Evolutionary conservation across 306 rosid species (phyloP), one percentile per base, ranked within the genome.

Genomic region (Begonia loranthoides): DNA sequence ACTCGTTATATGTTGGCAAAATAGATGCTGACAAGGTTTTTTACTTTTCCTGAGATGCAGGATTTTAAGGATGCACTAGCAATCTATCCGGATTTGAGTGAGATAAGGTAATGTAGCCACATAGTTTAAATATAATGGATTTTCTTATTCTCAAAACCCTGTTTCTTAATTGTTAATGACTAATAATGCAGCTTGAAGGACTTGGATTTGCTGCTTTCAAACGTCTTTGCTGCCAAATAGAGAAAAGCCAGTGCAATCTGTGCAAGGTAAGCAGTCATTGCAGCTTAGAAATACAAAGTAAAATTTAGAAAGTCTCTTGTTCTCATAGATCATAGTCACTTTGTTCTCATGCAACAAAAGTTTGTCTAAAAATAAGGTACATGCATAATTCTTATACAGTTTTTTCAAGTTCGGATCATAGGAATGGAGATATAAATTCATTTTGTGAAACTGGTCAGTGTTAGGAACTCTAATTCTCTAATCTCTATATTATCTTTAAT

Each of bases 1-100:
- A 24, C 5, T 24, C 4, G 34, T 24, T 24, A 28, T 7, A 3
- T 28, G 36, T 64, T 16, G 16, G 56, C 12, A 55, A 52, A 52
- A 19, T 19, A 19, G 22, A 19, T 19, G 22, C 22, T 40, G 1
- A 47, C 40, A 57, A 24, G 34, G 45, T 66, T 19, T 55, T 49
- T 17, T 48, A 12, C 53, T 19, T 19, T 19, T 19, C 22, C 22
- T 19, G 22, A 19, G 22, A 19, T 1, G 22, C 36, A 89, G 95
- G 94, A 85, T 71, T 85, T 90, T 58, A 74, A 63, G 52, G 87
- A 85, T 10, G 94, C 97, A 50, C 51, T 79, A 59, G 95, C 95
- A 67, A 52, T 64, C 58, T 90, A 85, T 76, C 85, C 94, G 16
- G 94, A 85, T 76, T 67, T 85, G 83, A 82, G 85, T 65, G 69